Evolutionary conservation across 1,284 basidiomycete species (phyloP).

Genomic region (Heliocybe sulcata): DNA sequence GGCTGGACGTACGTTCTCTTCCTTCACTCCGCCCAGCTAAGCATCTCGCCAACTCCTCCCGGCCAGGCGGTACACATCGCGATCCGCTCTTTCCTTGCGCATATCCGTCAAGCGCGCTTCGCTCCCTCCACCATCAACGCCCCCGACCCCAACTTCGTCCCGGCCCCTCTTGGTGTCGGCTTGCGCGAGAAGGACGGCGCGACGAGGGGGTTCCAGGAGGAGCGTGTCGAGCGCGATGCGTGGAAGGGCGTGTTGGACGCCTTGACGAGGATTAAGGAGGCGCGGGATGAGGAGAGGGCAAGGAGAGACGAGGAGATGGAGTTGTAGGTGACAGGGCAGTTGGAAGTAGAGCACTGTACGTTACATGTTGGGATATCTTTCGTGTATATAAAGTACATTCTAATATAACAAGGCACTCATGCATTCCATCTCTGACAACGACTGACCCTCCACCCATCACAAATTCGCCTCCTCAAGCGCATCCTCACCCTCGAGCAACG

Average conservation of each 20-base stretch:
- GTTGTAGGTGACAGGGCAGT: not conserved
- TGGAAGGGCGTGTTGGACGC: slow-evolving; percentile 3
- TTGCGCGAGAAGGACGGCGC: slow-evolving; percentile 37
- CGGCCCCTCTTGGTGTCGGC: slow-evolving; percentile 70
- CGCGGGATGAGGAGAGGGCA: not conserved
- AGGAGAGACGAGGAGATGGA: not conserved
- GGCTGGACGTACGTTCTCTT: slow-evolving; percentile 54
- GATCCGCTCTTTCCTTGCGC: slow-evolving; percentile 70
- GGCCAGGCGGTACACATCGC: slow-evolving; percentile 62
- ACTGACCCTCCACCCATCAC: not conserved
- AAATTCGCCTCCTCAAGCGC: slow-evolving; percentile 38
- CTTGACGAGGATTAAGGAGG: slow-evolving; percentile 3
- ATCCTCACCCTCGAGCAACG: slow-evolving; percentile 50
- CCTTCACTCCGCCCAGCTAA: not conserved
- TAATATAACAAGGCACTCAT: not conserved
- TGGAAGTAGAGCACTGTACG: not conserved
- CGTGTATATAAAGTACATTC: not conserved
- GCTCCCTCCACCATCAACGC: slow-evolving; percentile 77
- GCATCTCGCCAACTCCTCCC: slow-evolving; percentile 2
- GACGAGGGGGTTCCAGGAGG: slow-evolving; percentile 1
- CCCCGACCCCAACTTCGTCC: slow-evolving; percentile 61
- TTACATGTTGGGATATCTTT: not conserved
- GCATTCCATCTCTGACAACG: no score
- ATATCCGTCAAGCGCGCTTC: slow-evolving; percentile 75
- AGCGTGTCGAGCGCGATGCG: slow-evolving; percentile 3